Evolutionary conservation across 83 land plant genomes (phyloP), one percentile per base, ranked within the genome.

Genomic region (Diphasiastrum complanatum): DNA sequence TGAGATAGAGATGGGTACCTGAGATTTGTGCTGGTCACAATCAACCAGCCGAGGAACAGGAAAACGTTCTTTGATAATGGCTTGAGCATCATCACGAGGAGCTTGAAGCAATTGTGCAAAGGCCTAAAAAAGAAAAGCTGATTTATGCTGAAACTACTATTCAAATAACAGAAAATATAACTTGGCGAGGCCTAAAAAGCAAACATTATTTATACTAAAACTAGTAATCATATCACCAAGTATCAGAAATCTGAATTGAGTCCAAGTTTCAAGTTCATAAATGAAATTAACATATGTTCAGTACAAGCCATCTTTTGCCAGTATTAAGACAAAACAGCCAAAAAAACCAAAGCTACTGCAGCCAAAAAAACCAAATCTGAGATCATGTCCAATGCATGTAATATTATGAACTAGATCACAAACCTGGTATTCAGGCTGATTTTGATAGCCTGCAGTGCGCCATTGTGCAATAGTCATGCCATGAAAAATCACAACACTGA

Each of bases 381-480:
- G n/a, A n/a, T n/a, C n/a, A n/a, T n/a, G n/a, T n/a, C n/a, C n/a
- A n/a, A n/a, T n/a, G n/a, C 43, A 40, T 40, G 43, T 8, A 16
- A 40, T 16, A 8, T 16, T 16, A 4, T 24, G n/a, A 6, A n/a
- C n/a, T n/a, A n/a, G n/a, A n/a, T n/a, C n/a, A n/a, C n/a, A n/a
- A n/a, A 83, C 96, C 84, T 83, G 78, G 53, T 95, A 85, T 37
- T 95, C 93, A 25, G 86, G 87, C 20, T 84, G 85, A 69, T 86
- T 82, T 28, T 95, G 97, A 59, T 95, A 93, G 29, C 97, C 99
- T 78, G 83, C 79, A 50, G 86, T 93, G 52, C 99, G 86, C 99
- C 99, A 93, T 60, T 93, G 99, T 5, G 99, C 97, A 57, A 93
- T 78, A 19, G 91, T 83, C 81, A 82, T 81, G 16, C 97, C 99